Conservation (phyloP, 192 early-diverging fungal species). For the Rhizophagus clarus region DNA sequence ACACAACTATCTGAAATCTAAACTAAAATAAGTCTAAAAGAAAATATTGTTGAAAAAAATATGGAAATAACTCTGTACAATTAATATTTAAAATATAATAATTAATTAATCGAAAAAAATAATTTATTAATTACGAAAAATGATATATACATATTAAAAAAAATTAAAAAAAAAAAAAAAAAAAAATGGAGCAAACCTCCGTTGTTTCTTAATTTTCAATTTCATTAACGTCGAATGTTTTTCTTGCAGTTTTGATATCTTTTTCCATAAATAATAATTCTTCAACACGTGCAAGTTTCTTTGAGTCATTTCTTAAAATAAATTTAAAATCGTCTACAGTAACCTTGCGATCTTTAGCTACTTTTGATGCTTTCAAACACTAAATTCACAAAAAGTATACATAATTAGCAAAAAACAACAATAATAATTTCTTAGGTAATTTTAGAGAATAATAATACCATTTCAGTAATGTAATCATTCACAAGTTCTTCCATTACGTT, state of each 20-base stretch:
- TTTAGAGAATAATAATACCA: constrained; percentile 55
- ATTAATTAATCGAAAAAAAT: too few relatives aligned
- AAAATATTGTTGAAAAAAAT: too few relatives aligned
- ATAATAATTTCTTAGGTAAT: background rate
- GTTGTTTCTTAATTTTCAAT: constrained; percentile 36
- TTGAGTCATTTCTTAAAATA: constrained; percentile 74
- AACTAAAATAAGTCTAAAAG: too few relatives aligned
- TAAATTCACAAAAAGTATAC: constrained; percentile 25
- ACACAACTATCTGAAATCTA: too few relatives aligned
- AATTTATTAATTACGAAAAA: too few relatives aligned
- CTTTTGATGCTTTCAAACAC: constrained; percentile 59
- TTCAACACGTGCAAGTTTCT: constrained; percentile 82
- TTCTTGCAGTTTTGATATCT: constrained; percentile 71
- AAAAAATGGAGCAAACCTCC: background rate
- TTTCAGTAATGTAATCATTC: constrained; percentile 73
- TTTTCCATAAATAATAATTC: constrained; percentile 79
- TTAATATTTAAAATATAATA: too few relatives aligned
- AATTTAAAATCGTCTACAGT: constrained; percentile 76
- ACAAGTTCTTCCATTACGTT: constrained; percentile 83
- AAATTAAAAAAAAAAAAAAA: too few relatives aligned
- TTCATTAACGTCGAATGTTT: constrained; percentile 56
- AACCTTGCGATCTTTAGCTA: constrained; percentile 60
- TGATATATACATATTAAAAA: too few relatives aligned
- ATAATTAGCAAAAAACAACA: background rate
- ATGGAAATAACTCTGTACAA: too few relatives aligned